A percentile compares a stretch with the other conserved stretches of the same genome.
Conservation (phyloP, 148 eudicot species). For the Polygonum aviculare region DNA sequence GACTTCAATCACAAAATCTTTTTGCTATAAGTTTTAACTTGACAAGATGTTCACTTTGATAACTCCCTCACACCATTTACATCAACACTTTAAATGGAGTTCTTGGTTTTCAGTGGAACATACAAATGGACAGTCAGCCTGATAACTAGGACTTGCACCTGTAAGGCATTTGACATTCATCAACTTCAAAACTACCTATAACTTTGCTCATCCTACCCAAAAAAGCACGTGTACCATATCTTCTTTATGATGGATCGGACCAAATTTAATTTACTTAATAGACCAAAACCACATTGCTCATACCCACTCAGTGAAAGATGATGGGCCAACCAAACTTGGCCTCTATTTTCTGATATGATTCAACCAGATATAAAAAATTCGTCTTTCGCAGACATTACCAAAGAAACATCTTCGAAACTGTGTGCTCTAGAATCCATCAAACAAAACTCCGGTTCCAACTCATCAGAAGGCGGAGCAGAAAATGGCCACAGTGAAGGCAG, state of each 20-base stretch:
- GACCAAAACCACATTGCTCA: too few species aligned
- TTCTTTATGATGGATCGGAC: too few species aligned
- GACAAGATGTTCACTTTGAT: background rate
- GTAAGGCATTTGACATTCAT: too few species aligned
- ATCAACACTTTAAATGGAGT: background rate
- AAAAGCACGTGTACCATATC: too few species aligned
- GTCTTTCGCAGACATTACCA: background rate
- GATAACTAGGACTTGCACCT: too few species aligned
- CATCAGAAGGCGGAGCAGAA: background rate
- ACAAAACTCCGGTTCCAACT: background rate
- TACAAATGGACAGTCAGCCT: too few species aligned
- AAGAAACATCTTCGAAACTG: background rate
- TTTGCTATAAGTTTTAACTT: background rate
- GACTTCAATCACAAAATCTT: background rate
- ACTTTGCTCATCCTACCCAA: too few species aligned
- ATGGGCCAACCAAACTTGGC: background rate
- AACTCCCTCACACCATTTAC: background rate
- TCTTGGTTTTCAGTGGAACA: too few species aligned
- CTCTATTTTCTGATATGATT: background rate
- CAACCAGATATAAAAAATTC: background rate
- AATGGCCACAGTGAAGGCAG: slow-evolving; percentile 64
- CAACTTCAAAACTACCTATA: too few species aligned
- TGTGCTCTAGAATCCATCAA: background rate
- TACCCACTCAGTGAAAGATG: background rate
- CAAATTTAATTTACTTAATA: too few species aligned